Percentiles rank a stretch among this genome's conserved stretches.
Conservation (phyloP, 805 yeast genomes). For the Saccharomyces jurei region DNA sequence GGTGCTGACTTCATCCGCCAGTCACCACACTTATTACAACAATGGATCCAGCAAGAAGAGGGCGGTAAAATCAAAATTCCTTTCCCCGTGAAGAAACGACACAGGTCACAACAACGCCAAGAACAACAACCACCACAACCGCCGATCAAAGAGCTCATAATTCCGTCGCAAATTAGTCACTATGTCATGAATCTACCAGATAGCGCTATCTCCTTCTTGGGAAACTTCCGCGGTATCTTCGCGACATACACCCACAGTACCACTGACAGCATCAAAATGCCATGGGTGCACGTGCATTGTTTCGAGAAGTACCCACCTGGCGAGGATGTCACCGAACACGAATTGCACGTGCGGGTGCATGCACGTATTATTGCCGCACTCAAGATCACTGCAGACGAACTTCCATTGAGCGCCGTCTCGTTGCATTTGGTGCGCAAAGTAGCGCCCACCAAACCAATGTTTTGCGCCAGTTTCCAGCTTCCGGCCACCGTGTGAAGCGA, state of each 20-base stretch:
- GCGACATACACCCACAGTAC: constrained; percentile 21
- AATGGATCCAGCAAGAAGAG: constrained; percentile 35
- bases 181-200: constrained; percentile 96
- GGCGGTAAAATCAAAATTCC: constrained; percentile 34
- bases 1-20: constrained; percentile 72
- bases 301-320: constrained; percentile 80
- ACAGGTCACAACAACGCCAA: constrained; percentile 25
- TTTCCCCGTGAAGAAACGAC: constrained; percentile 30
- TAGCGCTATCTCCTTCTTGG: constrained; percentile 74
- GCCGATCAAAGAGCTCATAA: constrained; percentile 31
- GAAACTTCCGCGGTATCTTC: constrained; percentile 71
- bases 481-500: constrained; percentile 44
- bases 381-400: constrained; percentile 38
- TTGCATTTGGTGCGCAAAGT: constrained; percentile 89
- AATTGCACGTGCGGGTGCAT: constrained; percentile 58
- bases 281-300: constrained; percentile 80
- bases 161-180: constrained; percentile 38
- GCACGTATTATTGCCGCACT: constrained; percentile 40
- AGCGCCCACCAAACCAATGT: constrained; percentile 96
- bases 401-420: constrained; percentile 39
- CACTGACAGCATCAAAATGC: constrained; percentile 45
- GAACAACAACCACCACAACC: constrained; percentile 32
- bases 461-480: constrained; percentile 69
- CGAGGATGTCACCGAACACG: constrained; percentile 66
- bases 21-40: constrained; percentile 45